phyloP scores from a whole-genome alignment of 176 grass and related monocot genomes.

The Dactylis glomerata region DNA sequence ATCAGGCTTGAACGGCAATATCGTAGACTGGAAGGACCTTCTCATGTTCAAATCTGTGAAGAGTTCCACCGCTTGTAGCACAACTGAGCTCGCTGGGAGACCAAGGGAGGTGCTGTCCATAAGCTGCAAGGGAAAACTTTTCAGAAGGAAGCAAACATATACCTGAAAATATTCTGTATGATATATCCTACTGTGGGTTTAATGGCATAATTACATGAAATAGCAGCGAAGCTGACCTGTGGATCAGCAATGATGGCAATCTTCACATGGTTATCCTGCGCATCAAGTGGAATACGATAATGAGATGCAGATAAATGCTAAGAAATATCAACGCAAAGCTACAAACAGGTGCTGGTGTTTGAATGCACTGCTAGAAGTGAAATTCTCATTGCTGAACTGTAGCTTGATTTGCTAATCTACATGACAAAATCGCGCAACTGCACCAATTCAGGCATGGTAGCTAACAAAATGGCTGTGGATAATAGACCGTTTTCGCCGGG shows the following conservation, averaged over 20 bases:
- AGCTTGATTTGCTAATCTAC: not conserved
- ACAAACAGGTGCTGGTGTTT: not conserved
- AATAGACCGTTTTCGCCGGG: not conserved
- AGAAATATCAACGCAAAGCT: not conserved
- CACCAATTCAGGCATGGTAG: not conserved
- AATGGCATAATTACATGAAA: not conserved
- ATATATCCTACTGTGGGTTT: not conserved
- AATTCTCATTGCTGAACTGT: not conserved
- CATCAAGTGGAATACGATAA: slow-evolving; percentile 11
- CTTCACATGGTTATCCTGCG: slow-evolving; percentile 62
- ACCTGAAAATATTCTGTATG: not conserved
- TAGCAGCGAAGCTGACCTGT: slow-evolving; percentile 49
- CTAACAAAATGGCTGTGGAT: not conserved
- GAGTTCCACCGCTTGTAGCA: slow-evolving; percentile 68
- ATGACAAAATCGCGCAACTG: not conserved
- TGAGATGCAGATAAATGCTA: not conserved
- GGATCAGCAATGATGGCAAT: slow-evolving; percentile 87
- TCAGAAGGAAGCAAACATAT: slow-evolving; percentile 15
- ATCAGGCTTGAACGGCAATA: slow-evolving; percentile 79
- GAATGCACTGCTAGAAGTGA: not conserved
- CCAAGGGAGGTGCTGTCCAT: slow-evolving; percentile 90
- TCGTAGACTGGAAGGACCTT: slow-evolving; percentile 77
- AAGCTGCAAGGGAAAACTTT: slow-evolving; percentile 48
- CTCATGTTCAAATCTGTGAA: slow-evolving; percentile 97
- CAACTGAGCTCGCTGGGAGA: slow-evolving; percentile 56